A percentile compares a stretch with the other conserved stretches of the same genome.
Conservation (phyloP, 495 filamentous ascomycete species). For the Aspergillus homomorphus region DNA sequence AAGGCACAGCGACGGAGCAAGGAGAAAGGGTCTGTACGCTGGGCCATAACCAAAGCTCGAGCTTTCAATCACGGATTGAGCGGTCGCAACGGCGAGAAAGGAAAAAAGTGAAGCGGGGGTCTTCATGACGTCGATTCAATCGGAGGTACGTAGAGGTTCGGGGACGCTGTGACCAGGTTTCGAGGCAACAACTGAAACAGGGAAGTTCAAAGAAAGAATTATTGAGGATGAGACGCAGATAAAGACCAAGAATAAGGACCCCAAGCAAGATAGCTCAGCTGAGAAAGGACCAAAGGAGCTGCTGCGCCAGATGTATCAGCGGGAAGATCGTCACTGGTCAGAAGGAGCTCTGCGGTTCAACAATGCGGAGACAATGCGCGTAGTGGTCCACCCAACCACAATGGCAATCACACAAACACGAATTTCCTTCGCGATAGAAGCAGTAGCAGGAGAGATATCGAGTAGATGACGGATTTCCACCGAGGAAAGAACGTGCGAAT, state of each 20-base stretch:
- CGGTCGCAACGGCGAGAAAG: slow-evolving; percentile 54
- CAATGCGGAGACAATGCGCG: slow-evolving; percentile 42
- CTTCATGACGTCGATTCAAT: slow-evolving; percentile 37
- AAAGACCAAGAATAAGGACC: neutral
- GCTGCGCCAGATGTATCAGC: slow-evolving; percentile 2
- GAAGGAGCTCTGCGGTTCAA: slow-evolving; percentile 33
- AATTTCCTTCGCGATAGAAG: slow-evolving; percentile 43
- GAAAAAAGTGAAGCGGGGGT: slow-evolving; percentile 38
- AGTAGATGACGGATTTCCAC: slow-evolving; percentile 46
- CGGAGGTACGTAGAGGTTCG: slow-evolving; percentile 4
- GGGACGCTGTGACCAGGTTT: slow-evolving; percentile 2
- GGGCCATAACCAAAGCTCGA: slow-evolving; percentile 74
- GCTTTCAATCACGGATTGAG: slow-evolving; percentile 61
- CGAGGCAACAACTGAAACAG: neutral
- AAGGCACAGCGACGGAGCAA: too few species aligned
- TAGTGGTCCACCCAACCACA: slow-evolving; percentile 49
- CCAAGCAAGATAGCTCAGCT: slow-evolving; percentile 2
- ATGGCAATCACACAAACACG: slow-evolving; percentile 47
- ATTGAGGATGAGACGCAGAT: neutral
- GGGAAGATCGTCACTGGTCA: slow-evolving; percentile 24
- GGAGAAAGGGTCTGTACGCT: slow-evolving; percentile 41
- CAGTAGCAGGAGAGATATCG: slow-evolving; percentile 45
- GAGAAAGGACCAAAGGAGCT: neutral
- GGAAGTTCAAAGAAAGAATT: neutral
- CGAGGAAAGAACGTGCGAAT: slow-evolving; percentile 43